phyloP scores from a whole-genome alignment of 2,329 filamentous ascomycete species.

The Fusarium tricinctum region DNA sequence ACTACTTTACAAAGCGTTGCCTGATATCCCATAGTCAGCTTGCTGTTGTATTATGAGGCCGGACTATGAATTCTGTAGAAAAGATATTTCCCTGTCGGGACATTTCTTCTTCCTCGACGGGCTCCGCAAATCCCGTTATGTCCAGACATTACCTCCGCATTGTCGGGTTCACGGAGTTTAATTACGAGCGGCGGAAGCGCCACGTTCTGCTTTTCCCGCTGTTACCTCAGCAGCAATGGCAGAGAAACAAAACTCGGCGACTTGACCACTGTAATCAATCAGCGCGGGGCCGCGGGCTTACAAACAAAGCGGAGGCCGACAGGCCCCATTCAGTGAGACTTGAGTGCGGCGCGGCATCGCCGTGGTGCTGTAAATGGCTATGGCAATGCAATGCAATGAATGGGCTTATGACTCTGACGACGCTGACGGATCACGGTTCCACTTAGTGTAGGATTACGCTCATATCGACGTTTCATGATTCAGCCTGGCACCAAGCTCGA shows the following conservation, averaged over 20 bases:
- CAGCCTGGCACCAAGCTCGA: constrained; percentile 18
- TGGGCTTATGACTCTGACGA: constrained; percentile 1
- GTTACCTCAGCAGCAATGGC: background rate
- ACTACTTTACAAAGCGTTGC: background rate
- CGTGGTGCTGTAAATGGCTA: constrained; percentile 25
- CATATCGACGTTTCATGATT: constrained; percentile 41
- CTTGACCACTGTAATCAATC: constrained; percentile 14
- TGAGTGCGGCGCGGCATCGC: constrained; percentile 30
- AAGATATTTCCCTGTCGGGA: background rate
- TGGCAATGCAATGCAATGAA: background rate
- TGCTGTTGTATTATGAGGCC: background rate
- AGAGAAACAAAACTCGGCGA: constrained; percentile 3
- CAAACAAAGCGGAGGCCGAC: constrained; percentile 28
- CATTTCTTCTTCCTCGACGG: background rate
- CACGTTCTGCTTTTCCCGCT: constrained; percentile 16
- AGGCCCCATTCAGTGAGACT: constrained; percentile 19
- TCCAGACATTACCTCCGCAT: constrained; percentile 34
- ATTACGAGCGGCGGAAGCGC: constrained; percentile 42
- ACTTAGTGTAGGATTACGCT: constrained; percentile 22
- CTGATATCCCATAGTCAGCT: background rate
- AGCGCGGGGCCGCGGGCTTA: constrained; percentile 20
- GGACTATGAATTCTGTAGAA: too few species aligned
- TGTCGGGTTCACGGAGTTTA: constrained; percentile 47
- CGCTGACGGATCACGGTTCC: constrained; percentile 18
- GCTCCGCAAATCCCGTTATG: constrained; percentile 32